These are phyloP conservation scores for Microdochium nivale DNA, from an alignment of 2,329 filamentous ascomycete species.

Conservation along the genomic window DNA sequence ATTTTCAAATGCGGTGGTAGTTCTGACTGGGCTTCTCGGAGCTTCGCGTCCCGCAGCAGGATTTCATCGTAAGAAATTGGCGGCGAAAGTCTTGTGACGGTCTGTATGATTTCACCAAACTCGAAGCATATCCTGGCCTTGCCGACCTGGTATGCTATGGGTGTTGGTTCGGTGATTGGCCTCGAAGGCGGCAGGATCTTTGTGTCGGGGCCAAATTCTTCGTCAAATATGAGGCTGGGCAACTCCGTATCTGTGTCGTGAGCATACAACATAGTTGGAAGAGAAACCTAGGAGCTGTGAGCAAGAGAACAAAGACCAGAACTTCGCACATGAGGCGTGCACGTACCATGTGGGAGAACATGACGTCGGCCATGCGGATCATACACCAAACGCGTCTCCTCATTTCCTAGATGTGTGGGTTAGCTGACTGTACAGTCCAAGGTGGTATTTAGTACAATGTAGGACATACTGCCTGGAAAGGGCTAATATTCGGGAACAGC, in stretches of 20 bases:
- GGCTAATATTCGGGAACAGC: conserved; percentile 62
- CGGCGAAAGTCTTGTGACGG: conserved; percentile 46
- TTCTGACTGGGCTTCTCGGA: conserved; percentile 54
- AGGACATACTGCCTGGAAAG: conserved; percentile 57
- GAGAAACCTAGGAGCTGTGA: conserved; percentile 31
- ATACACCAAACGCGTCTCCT: conserved; percentile 60
- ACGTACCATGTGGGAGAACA: conserved; percentile 67
- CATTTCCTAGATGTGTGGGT: conserved; percentile 51
- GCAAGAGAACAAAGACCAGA: conserved; percentile 2
- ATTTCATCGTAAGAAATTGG: conserved; percentile 56
- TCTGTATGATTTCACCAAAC: conserved; percentile 64
- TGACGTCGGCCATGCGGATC: conserved; percentile 63
- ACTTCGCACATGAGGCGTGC: conserved; percentile 24
- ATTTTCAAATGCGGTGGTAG: conserved; percentile 75
- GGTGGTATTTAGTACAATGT: background rate
- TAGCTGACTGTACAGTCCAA: conserved; percentile 3
- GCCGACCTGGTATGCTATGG: conserved; percentile 70
- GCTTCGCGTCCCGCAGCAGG: conserved; percentile 49
- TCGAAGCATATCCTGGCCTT: conserved; percentile 61
- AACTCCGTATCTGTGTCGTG: conserved; percentile 68
- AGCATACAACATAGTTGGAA: conserved; percentile 62
- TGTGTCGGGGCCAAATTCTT: conserved; percentile 65
- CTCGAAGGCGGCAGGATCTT: conserved; percentile 59
- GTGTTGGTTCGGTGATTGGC: conserved; percentile 62
- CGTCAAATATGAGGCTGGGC: conserved; percentile 72